Conservation (phyloP, 345 rosid species). For the Corchorus olitorius region DNA sequence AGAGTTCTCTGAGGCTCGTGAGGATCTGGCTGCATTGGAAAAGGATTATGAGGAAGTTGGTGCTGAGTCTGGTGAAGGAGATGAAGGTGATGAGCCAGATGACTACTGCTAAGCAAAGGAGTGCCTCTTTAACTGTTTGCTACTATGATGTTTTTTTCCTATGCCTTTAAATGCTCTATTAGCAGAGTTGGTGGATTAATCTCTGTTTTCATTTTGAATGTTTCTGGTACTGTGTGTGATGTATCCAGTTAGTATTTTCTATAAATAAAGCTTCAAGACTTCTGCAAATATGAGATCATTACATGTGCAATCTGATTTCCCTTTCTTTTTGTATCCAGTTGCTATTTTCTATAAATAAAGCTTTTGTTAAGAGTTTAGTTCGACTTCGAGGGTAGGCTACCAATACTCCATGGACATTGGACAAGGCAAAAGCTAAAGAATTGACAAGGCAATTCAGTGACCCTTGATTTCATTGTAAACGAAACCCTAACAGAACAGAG, state of each 20-base stretch:
- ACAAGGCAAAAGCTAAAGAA: too few species aligned
- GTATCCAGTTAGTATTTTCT: not conserved
- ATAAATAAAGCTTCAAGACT: not conserved
- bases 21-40: conserved; percentile 59
- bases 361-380: too few species aligned
- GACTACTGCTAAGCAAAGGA: conserved; percentile 36
- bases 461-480: too few species aligned
- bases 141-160: not conserved
- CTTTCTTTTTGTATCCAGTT: too few species aligned
- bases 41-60: conserved; percentile 63
- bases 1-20: conserved; percentile 61
- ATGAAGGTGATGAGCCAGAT: conserved; percentile 52
- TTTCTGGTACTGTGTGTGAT: not conserved
- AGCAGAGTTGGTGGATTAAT: not conserved
- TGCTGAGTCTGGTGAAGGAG: conserved; percentile 55
- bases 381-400: too few species aligned
- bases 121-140: not conserved
- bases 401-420: too few species aligned
- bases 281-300: too few species aligned
- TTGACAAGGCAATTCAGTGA: too few species aligned
- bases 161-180: not conserved
- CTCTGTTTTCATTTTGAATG: not conserved
- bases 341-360: too few species aligned
- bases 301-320: too few species aligned
- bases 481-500: too few species aligned